Evolutionary conservation across 139 green algal species (phyloP), one percentile per base, ranked within the genome.

Genomic region (Coelastrella sp.): DNA sequence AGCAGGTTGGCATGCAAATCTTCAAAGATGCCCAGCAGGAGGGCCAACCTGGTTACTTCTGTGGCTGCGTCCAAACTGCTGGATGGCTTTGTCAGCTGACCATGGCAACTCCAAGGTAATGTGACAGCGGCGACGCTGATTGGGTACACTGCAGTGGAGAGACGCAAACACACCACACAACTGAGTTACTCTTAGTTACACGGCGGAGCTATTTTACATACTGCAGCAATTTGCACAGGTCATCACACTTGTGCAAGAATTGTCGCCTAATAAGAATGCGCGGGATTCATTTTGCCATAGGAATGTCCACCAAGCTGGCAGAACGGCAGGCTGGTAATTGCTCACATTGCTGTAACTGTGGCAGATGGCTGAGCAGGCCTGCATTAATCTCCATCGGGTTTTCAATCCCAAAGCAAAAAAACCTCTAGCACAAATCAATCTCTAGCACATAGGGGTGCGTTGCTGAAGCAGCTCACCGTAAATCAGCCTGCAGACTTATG

Each of bases 31-130:
- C 16, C 73, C 8, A 13, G 61, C 61, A 71, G 11, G 0, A 71
- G 61, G 10, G 8, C 13, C 68, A 73, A 90, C 86, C 80, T 92
- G 89, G 73, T 89, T 86, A 82, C 82, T 84, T 22, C 89, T 56
- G 75, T 98, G 96, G 5, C 87, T 94, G 82, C 96, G 94, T 3
- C 96, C 96, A 92, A 98, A 97, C 95, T 98, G 96, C 93, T 98
- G 96, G 17, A 98, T 96, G 54, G 95, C 94, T 76, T 95, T 94
- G 90, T 97, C 94, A n/a, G 94, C 91, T 93, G 23, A 73, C 80
- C 80, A 91, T 1, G 88, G 80, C 68, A 91, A 59, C 88, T 91
- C 88, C 80, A 91, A 71, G 17, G 88, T 91, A 32, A 91, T 86
- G 80, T 88, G 80, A 22, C 93, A 92, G 66, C 90, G 90, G 3